Percentiles rank a stretch among this genome's conserved stretches.
Evolutionary conservation across 768 basidiomycete genomes (phyloP).

Genomic region (Punctularia strigosozonata): DNA sequence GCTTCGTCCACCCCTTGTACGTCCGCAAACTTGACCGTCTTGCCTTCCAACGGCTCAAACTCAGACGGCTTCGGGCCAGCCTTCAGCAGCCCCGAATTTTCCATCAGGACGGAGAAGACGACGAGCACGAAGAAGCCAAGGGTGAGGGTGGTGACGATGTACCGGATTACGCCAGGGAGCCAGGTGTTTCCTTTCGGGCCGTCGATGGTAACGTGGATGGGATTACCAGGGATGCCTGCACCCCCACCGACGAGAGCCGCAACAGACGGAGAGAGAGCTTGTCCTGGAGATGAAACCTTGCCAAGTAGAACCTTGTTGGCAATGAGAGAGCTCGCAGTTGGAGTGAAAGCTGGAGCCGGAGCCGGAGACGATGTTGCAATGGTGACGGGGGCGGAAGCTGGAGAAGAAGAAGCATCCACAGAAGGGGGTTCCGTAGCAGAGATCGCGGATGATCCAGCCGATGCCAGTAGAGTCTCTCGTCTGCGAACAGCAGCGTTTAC

Average conservation of each 20-base stretch:
- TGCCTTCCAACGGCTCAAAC: constrained; percentile 74
- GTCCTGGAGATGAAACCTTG: not conserved
- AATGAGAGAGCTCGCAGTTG: not conserved
- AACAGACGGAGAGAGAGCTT: constrained; percentile 12
- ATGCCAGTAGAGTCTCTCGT: constrained; percentile 53
- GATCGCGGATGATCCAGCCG: constrained; percentile 7
- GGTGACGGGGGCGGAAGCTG: constrained; percentile 9
- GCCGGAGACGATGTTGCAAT: constrained; percentile 9
- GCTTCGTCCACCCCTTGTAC: constrained; percentile 98
- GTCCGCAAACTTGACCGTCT: constrained; percentile 83
- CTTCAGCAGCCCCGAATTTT: constrained; percentile 90
- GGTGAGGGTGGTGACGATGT: constrained; percentile 42
- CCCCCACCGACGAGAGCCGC: constrained; percentile 29
- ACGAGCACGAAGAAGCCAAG: constrained; percentile 71
- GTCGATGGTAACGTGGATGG: constrained; percentile 72
- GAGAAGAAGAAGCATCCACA: constrained; percentile 5
- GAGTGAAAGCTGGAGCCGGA: constrained; percentile 1
- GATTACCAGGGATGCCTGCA: constrained; percentile 36
- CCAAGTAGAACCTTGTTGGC: not conserved
- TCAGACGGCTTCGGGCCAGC: constrained; percentile 70
- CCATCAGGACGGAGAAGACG: constrained; percentile 78
- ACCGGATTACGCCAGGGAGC: constrained; percentile 50
- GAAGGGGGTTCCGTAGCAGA: not conserved
- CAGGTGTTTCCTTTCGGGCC: constrained; percentile 70
- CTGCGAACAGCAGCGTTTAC: constrained; percentile 56